Conservation (phyloP, 2,329 filamentous ascomycete genomes). For the Penicillium corylophilum region DNA sequence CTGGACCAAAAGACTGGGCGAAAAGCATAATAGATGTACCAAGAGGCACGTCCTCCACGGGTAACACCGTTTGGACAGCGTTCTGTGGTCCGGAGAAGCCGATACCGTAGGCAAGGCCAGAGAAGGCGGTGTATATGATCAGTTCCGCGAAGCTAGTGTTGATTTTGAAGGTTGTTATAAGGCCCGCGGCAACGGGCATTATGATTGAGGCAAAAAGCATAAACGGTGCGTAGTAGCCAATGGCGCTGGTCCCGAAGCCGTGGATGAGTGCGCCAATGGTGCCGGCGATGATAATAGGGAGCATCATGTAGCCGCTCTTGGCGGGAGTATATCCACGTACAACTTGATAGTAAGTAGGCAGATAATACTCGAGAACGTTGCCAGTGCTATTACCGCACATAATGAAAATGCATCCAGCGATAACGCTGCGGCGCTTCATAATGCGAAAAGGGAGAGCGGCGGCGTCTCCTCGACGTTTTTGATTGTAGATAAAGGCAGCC, state of each 20-base stretch:
- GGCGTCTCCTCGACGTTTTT: slow-evolving; percentile 29
- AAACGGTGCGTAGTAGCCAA: slow-evolving; percentile 38
- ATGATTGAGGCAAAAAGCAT: slow-evolving; percentile 33
- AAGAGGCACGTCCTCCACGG: too few species aligned
- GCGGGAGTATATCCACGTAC: neutral
- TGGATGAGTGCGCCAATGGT: too few species aligned
- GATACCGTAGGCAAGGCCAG: too few species aligned
- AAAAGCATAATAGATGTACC: too few species aligned
- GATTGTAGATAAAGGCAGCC: slow-evolving; percentile 30
- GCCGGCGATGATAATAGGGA: too few species aligned
- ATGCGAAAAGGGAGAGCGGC: slow-evolving; percentile 37
- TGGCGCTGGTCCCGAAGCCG: slow-evolving; percentile 19
- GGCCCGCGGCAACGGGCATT: slow-evolving; percentile 35
- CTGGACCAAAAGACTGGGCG: too few species aligned
- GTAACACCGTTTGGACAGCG: too few species aligned
- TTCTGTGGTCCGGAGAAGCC: too few species aligned
- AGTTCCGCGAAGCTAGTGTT: too few species aligned
- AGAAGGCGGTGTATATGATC: too few species aligned
- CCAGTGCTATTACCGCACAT: slow-evolving; percentile 23
- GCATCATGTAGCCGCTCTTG: slow-evolving; percentile 29
- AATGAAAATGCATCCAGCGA: slow-evolving; percentile 25
- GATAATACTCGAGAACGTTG: slow-evolving; percentile 29
- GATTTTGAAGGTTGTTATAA: slow-evolving; percentile 32
- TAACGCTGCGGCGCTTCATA: slow-evolving; percentile 28
- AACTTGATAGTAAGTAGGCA: slow-evolving; percentile 39